Base-by-base conservation (phyloP, 2,329 filamentous ascomycete genomes). In the Fusarium nelsonii region DNA sequence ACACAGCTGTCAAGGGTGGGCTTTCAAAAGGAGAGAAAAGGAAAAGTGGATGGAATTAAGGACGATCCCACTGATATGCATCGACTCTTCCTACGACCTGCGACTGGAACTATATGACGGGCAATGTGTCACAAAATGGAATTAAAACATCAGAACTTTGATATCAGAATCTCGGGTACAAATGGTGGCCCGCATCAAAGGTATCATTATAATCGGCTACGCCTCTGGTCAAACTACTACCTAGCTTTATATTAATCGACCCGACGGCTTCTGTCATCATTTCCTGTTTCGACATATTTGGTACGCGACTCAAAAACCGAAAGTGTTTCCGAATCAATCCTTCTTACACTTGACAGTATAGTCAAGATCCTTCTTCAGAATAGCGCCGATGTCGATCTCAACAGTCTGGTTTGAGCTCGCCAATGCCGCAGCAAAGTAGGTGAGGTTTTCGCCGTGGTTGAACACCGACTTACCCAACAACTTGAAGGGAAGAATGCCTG, bases 361-460 rank as follows among this genome's bases (percentile, higher is more conserved):
- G 37, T 65, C 66, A 28, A 82, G 63, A 15, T 69, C 68, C 33
- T 73, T 72, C 68, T 78, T 73, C 44, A 87, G 73, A 11, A 84
- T 83, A 15, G 76, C 68, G 37, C 79, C 81, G 45, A 88, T 81
- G 68, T 88, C 79, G 65, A 91, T 82, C 28, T 82, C 74, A 49
- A 90, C 76, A 41, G 82, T 84, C 74, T 86, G 81, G 64, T 85
- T 85, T 63, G 80, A 82, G 44, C 81, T 79, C 62, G 79, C 80
- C 28, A 91, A 83, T 23, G 87, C 86, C 18, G 84, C 79, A 61
- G 83, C 80, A 63, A 87, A 89, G 78, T 90, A 91, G 37, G 78
- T 75, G 53, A 91, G 78, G 45, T 82, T 77, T 74, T 88, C 74
- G 62, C 84, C 86, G 65, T 83, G 63, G 75, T 85, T 84, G 44